Base-by-base conservation (phyloP, 441 rosid genomes). In the Euphorbia schlechtendalii region DNA sequence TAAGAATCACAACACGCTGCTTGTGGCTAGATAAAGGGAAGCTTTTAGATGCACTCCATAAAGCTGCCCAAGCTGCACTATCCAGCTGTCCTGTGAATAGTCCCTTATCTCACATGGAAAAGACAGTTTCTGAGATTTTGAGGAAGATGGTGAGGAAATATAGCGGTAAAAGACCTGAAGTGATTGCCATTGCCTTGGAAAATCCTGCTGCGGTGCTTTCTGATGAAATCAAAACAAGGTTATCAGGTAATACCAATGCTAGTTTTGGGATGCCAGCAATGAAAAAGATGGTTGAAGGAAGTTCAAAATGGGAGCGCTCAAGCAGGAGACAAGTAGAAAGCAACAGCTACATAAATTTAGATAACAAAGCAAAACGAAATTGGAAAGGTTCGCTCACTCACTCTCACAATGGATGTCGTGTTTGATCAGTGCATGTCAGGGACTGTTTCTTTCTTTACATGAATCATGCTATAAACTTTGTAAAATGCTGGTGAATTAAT, bases 11-110 rank as follows among this genome's bases (percentile, higher is more conserved):
- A 15, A 93, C 99, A 8, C 90, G 99, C 34, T 88, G 99, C 80
- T 81, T 93, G 78, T 93, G 99, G 99, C 87, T 93, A 70, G 99
- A 93, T 76, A 87, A 88, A 75, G 96, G 99, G 69, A 87, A 84
- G 81, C 97, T 93, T 40, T 80, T 90, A 59, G 96, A 90, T 68
- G 95, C 92, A 62, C 92, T 93, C 64, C 78, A 87, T 73, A 87
- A 86, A 80, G 99, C 97, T 72, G 96, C 97, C 51, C 89, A 86
- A 71, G 99, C 96, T 67, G 78, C 97, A 43, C 85, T 93, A 48
- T 86, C 97, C 40, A 90, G 97, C 68, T 90, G 95, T 78, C 96
- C 97, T 51, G 88, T 84, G 62, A 87, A 72, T 52, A 83, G 93
- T 74, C 97, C 97, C 71, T 79, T 90, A 74, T 74, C 87, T 67